These are phyloP conservation scores for Cercophora sp. DNA, from an alignment of 495 filamentous ascomycete species.

Conservation along the genomic window DNA sequence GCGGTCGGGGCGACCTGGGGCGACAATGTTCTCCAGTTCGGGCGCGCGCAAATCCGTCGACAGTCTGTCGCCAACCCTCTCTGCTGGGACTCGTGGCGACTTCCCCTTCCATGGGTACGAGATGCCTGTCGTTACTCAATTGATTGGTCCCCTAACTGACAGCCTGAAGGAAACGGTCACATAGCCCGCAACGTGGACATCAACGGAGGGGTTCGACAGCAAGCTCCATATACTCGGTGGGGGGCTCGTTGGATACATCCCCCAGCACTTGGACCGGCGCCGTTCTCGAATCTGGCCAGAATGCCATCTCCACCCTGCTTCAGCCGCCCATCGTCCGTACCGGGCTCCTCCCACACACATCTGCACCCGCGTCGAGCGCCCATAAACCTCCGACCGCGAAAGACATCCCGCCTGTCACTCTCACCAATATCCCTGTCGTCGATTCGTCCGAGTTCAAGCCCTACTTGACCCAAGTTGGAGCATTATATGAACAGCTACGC, in stretches of 20 bases:
- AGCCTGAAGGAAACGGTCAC: constrained; percentile 23
- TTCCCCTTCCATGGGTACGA: constrained; percentile 54
- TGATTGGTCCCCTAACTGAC: constrained; percentile 24
- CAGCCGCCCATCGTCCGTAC: constrained; percentile 88
- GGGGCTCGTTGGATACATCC: constrained; percentile 67
- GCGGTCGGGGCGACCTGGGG: too few relatives aligned
- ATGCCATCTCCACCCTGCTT: constrained; percentile 91
- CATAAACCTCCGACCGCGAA: constrained; percentile 81
- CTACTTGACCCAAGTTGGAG: constrained; percentile 78
- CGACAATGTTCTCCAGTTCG: constrained; percentile 58
- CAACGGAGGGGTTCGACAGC: constrained; percentile 73
- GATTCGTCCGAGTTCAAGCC: constrained; percentile 74
- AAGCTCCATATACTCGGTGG: constrained; percentile 80
- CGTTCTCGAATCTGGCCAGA: constrained; percentile 73
- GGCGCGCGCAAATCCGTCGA: constrained; percentile 68
- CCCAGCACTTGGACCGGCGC: constrained; percentile 50
- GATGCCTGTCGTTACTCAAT: constrained; percentile 5
- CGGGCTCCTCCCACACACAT: constrained; percentile 71
- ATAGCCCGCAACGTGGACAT: constrained; percentile 22
- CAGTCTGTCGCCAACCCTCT: constrained; percentile 55
- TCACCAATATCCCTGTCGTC: constrained; percentile 84
- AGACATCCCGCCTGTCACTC: constrained; percentile 91
- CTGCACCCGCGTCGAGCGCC: constrained; percentile 58
- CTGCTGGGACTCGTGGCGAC: constrained; percentile 49
- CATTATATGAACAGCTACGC: constrained; percentile 76